Conservation (phyloP, 2,329 filamentous ascomycete species). For the Leptographium lundbergii region DNA sequence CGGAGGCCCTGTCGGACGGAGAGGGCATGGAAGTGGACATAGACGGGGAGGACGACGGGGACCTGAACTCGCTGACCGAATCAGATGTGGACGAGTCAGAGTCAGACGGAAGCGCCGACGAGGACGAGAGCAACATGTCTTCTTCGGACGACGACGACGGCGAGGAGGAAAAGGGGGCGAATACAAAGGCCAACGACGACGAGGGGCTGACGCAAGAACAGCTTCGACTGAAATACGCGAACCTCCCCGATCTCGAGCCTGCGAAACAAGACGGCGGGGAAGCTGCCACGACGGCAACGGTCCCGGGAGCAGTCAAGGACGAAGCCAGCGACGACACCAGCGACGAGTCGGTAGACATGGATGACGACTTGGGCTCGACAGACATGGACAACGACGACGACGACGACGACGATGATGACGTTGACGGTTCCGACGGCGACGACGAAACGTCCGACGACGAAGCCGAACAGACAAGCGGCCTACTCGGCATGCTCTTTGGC, state of each 20-base stretch:
- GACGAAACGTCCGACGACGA: conserved; percentile 19
- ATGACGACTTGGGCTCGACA: conserved; percentile 50
- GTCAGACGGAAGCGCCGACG: conserved; percentile 34
- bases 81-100: conserved; percentile 24
- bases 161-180: conserved; percentile 35
- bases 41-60: conserved; percentile 27
- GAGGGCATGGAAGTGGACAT: conserved; percentile 34
- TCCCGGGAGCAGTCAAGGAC: conserved; percentile 6
- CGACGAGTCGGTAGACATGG: conserved; percentile 57
- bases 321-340: conserved; percentile 31
- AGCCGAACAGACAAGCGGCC: conserved; percentile 29
- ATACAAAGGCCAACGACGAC: conserved; percentile 37
- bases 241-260: conserved; percentile 38
- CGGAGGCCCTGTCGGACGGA: conserved; percentile 23
- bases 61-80: conserved; percentile 28
- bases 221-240: conserved; percentile 54
- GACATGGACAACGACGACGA: conserved; percentile 32
- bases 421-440: conserved; percentile 31
- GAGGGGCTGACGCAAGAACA: conserved; percentile 58
- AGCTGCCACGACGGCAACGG: conserved; percentile 13
- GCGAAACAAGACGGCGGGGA: conserved; percentile 12
- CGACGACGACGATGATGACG: conserved; percentile 27
- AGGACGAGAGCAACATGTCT: conserved; percentile 34
- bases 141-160: conserved; percentile 38
- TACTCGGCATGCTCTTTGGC: conserved; percentile 46